Evolutionary conservation across 768 basidiomycete species (phyloP).

Genomic region (Tephrocybe sp.): DNA sequence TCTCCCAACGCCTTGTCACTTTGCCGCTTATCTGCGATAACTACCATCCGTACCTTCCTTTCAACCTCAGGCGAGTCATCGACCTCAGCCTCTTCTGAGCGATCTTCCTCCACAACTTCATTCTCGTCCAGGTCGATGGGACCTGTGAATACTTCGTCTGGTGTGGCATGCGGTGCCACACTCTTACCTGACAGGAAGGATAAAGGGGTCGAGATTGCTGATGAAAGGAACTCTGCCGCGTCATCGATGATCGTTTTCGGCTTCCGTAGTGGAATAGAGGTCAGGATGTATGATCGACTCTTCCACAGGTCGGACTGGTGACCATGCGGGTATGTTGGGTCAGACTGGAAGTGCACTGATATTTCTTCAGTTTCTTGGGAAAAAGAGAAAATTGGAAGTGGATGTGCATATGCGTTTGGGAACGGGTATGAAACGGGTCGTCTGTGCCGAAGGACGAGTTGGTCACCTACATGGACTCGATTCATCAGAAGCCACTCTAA

Average conservation of each 20-base stretch:
- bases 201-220: slow-evolving; percentile 58
- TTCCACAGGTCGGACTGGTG: slow-evolving; percentile 48
- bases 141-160: slow-evolving; percentile 65
- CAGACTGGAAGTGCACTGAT: slow-evolving; percentile 53
- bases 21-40: slow-evolving; percentile 38
- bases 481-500: neutral
- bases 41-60: slow-evolving; percentile 55
- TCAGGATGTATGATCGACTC: slow-evolving; percentile 57
- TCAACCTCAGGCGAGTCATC: slow-evolving; percentile 65
- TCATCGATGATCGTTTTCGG: slow-evolving; percentile 70
- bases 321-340: slow-evolving; percentile 59
- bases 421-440: slow-evolving; percentile 74
- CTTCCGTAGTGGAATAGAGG: slow-evolving; percentile 63
- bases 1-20: slow-evolving; percentile 25
- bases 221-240: slow-evolving; percentile 63
- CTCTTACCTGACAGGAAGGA: slow-evolving; percentile 44
- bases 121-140: slow-evolving; percentile 74
- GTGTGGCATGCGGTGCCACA: slow-evolving; percentile 42
- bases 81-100: slow-evolving; percentile 73
- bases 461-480: slow-evolving; percentile 44
- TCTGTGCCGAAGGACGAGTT: slow-evolving; percentile 71
- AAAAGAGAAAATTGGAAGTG: slow-evolving; percentile 69
- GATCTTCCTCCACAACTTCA: slow-evolving; percentile 76
- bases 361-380: slow-evolving; percentile 54
- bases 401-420: slow-evolving; percentile 76